Conservation (phyloP, 768 basidiomycete genomes). For the Dentipellis sp. region DNA sequence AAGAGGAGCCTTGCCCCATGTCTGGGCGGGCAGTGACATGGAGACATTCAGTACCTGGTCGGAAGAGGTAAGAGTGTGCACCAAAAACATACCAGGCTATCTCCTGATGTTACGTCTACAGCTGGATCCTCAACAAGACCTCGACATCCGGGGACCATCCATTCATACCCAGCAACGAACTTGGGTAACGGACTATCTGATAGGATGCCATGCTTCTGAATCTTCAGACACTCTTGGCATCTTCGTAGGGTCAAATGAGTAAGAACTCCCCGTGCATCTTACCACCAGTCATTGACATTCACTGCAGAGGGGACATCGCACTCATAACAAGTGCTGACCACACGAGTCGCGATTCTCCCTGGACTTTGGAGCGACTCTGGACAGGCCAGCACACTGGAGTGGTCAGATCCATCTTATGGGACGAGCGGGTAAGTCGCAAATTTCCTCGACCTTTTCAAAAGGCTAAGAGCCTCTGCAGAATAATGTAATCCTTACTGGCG, state of each 20-base stretch:
- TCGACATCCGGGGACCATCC: constrained; percentile 60
- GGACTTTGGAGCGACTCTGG: constrained; percentile 22
- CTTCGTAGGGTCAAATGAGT: constrained; percentile 74
- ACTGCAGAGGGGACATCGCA: constrained; percentile 23
- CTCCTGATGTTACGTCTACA: constrained; percentile 18
- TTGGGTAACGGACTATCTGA: constrained; percentile 77
- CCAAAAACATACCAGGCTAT: background rate
- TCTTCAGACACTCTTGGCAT: constrained; percentile 33
- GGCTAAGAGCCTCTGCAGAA: constrained; percentile 13
- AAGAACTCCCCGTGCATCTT: constrained; percentile 14
- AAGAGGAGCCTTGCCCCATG: constrained; percentile 23
- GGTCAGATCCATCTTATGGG: constrained; percentile 23
- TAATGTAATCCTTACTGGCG: constrained; percentile 25
- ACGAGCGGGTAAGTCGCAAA: constrained; percentile 19
- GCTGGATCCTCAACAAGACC: constrained; percentile 48
- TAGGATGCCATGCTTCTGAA: constrained; percentile 36
- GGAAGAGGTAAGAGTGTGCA: constrained; percentile 37
- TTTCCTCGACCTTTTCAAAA: background rate
- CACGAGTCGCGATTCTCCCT: constrained; percentile 15
- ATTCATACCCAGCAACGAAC: constrained; percentile 45
- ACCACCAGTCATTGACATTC: background rate
- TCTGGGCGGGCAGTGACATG: constrained; percentile 94
- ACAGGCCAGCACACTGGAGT: constrained; percentile 21
- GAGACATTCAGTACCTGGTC: constrained; percentile 88
- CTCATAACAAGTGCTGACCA: constrained; percentile 20